Evolutionary conservation across 345 rosid species (phyloP), one percentile per base, ranked within the genome.

Genomic region (Eucalyptus erythrocorys): DNA sequence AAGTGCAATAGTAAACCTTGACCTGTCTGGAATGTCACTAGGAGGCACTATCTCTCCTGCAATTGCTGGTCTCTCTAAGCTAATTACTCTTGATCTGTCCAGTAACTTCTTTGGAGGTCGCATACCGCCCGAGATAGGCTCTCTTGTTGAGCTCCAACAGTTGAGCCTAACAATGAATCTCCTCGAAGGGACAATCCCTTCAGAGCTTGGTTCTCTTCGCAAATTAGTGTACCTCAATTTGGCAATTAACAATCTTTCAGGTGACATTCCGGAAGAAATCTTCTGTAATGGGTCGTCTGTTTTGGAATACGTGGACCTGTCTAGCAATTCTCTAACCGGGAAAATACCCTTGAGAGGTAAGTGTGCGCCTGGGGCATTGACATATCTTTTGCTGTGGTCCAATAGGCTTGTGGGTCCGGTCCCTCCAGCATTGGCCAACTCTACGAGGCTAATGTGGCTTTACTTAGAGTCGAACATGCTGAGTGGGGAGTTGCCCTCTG

Each of bases 381-480:
- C 91, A 89, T 96, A 86, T 90, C 95, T 97, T 86, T 88, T 97
- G 27, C 95, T 97, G 24, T 97, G 99, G 99, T 96, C 99, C 7
- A 96, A 96, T 88, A 91, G 86, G 48, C 92, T 96, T 5, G 90
- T 57, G 11, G 97, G 99, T 17, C 71, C 16, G 8, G 91, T 97
- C 32, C 99, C 99, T 14, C 88, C 42, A 30, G 92, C 95, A 5
- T 94, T 97, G 49, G 91, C 95, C 7, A 96, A 96, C 90, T 96
- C 96, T 3, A 87, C 98, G 12, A 95, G 92, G 66, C 94, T 97
- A 81, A 50, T 92, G 91, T 97, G 99, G 99, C 93, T 97, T 4
- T 98, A 96, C 86, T 87, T 96, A 90, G 99, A 94, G 68, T 95
- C 95, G 21, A 97, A 97, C 85, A 86, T 88, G 86, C 91, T 97